Base-by-base conservation (phyloP, 305 asterid genomes). In the Fraxinus floribunda region DNA sequence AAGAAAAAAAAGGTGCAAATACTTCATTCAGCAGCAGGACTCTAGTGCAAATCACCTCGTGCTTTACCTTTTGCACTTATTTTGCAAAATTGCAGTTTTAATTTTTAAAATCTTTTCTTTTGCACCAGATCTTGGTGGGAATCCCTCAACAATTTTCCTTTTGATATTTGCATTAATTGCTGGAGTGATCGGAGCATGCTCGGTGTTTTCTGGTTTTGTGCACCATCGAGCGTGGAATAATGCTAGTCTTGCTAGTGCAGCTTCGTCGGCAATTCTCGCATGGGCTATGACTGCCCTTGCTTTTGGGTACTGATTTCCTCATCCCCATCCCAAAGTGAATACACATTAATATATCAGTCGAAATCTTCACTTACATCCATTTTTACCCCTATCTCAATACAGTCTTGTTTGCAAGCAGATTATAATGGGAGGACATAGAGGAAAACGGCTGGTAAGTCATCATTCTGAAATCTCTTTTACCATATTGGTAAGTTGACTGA, bases 361-460 rank as follows among this genome's bases (percentile, higher is more conserved):
- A 55, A 26, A 20, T 84, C 20, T 57, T 13, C 4, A 3, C 49
- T 36, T 15, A 84, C 29, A 9, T 35, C 10, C 39, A 60, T 8
- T n/a, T 32, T 74, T 34, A 16, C 2, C 16, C 38, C 18, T 46
- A 72, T 62, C 73, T 77, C 55, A 41, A 38, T 71, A 79, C 90
- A 92, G 98, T 24, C 90, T 93, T 13, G 96, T 91, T 22, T 92
- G 96, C 94, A 94, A 92, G 92, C 96, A 93, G 91, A 94, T 94
- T 74, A 75, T 85, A 64, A 82, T 94, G 92, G 98, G 98, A 86
- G 98, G 98, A 5, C 97, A 84, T 74, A 86, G 94, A 83, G 96
- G 97, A 52, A 94, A 87, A 89, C 92, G 98, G 80, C 83, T 92
- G 96, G 97, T 91, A 86, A 81, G 88, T 57, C 7, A 6, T n/a